Evolutionary conservation across 2,329 filamentous ascomycete species (phyloP).

Genomic region (Plenodomus tracheiphilus): DNA sequence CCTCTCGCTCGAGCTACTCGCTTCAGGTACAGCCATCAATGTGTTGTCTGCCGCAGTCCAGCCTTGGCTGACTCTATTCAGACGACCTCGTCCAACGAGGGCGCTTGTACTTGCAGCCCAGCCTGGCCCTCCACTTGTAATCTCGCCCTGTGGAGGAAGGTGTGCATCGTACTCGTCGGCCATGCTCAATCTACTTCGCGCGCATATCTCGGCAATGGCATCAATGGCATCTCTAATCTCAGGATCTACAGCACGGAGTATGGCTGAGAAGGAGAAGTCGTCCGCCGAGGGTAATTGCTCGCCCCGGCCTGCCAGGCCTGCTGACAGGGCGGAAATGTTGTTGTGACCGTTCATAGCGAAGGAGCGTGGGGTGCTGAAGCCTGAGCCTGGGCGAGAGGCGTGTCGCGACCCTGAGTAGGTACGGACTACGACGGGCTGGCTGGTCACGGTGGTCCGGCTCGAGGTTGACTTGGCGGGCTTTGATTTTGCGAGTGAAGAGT

Average conservation of each 20-base stretch:
- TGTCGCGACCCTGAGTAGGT: constrained; percentile 45
- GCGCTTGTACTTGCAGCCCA: constrained; percentile 36
- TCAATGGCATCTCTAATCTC: constrained; percentile 63
- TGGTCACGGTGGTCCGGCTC: constrained; percentile 45
- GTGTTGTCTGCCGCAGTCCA: constrained; percentile 45
- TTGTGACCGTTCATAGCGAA: constrained; percentile 35
- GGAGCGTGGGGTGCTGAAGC: constrained; percentile 37
- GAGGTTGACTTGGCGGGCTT: constrained; percentile 44
- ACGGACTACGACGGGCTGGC: constrained; percentile 50
- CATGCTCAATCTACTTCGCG: constrained; percentile 62
- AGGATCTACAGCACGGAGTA: constrained; percentile 60
- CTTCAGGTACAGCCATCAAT: constrained; percentile 53
- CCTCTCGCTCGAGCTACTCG: constrained; percentile 50
- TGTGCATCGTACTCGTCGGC: constrained; percentile 66
- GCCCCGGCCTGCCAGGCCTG: constrained; percentile 32
- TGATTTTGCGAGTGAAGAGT: constrained; percentile 34
- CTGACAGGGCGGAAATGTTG: constrained; percentile 33
- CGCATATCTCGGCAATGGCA: constrained; percentile 66
- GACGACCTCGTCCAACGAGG: constrained; percentile 34
- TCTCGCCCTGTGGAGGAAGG: constrained; percentile 63
- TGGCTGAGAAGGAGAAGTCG: constrained; percentile 60
- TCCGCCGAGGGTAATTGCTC: constrained; percentile 50
- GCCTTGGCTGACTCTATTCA: constrained; percentile 36
- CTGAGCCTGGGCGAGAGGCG: constrained; percentile 38
- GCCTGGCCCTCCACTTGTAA: constrained; percentile 40